Conservation (phyloP, 495 filamentous ascomycete genomes). For the Podospora tetraspora region DNA sequence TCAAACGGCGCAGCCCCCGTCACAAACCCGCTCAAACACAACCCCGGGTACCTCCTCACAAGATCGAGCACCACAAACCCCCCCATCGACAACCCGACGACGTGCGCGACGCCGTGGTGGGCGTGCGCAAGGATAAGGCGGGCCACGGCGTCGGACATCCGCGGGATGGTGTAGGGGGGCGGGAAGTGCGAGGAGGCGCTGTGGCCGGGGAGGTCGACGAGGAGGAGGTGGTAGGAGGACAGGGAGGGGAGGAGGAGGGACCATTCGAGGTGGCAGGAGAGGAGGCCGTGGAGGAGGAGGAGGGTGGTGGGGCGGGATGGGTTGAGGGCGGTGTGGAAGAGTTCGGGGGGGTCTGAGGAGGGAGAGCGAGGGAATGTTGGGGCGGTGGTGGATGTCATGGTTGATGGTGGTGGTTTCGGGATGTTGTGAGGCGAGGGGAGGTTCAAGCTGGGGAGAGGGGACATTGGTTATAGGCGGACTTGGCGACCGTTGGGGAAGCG, state of each 20-base stretch:
- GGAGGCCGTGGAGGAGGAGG: constrained; percentile 31
- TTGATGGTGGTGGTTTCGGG: neutral
- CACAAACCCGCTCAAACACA: constrained; percentile 23
- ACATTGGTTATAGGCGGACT: neutral
- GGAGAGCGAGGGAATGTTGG: too few relatives aligned
- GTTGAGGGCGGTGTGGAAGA: constrained; percentile 10
- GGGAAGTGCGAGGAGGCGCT: constrained; percentile 21
- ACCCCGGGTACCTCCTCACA: constrained; percentile 24
- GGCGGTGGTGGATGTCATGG: neutral
- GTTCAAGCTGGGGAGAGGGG: neutral
- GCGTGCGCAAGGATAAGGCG: constrained; percentile 29
- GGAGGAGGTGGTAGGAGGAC: constrained; percentile 31
- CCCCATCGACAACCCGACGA: constrained; percentile 33
- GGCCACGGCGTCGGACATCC: constrained; percentile 15
- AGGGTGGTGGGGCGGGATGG: constrained; percentile 18
- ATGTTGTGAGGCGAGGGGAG: neutral
- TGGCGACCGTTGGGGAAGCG: neutral
- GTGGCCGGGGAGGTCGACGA: constrained; percentile 32
- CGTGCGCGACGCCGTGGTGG: constrained; percentile 24
- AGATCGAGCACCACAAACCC: constrained; percentile 26
- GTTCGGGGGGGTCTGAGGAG: neutral
- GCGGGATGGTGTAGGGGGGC: constrained; percentile 10
- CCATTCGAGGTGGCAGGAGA: constrained; percentile 34
- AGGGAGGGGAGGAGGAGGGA: constrained; percentile 27
- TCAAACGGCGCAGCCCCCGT: constrained; percentile 26